Base-by-base conservation (phyloP, 352 stramenopile species). In the Globisporangium recalcitrans region DNA sequence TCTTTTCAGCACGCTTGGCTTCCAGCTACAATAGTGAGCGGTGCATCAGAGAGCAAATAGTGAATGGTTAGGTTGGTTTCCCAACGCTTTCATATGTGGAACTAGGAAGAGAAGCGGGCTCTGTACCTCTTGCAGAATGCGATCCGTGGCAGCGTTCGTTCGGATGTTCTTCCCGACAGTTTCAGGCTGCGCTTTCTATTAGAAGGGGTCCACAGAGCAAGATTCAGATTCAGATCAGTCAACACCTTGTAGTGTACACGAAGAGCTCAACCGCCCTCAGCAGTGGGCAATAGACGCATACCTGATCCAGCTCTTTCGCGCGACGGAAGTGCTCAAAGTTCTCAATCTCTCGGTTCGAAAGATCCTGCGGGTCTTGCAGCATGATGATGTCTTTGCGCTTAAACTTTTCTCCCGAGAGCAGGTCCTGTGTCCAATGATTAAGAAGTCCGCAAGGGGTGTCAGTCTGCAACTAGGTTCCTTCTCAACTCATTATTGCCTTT, bases 251-350 rank as follows among this genome's bases (percentile, higher is more conserved):
- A 49, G 14, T 24, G 42, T 9, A n/a, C 42, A 48, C 4, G 26
- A 2, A 47, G 16, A 48, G 19, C 8, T 14, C 5, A 48, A 48
- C 19, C n/a, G 38, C 55, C 3, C 32, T 9, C 21, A 22, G 19
- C 31, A 32, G 4, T 11, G 10, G 4, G 26, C 21, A 31, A 2
- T 1, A 22, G 1, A 16, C 60, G 6, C 63, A 16, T 55, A 87
- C 78, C 55, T 72, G 67, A 21, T 79, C 75, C 34, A 54, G 65
- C 32, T 67, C 69, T 60, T 88, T 88, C 10, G 86, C 76, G 34
- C 77, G 76, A 24, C 89, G 74, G 11, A 99, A 88, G 66, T 99
- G 96, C 62, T 93, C 88, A 74, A 99, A 99, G 67, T 98, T 98
- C n/a, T 96, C 88, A 58, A 99, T 98, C 77, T 99, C 97, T 21